Evolutionary conservation across 805 yeast genomes (phyloP).

Genomic region (Kodamaea sagamina): DNA sequence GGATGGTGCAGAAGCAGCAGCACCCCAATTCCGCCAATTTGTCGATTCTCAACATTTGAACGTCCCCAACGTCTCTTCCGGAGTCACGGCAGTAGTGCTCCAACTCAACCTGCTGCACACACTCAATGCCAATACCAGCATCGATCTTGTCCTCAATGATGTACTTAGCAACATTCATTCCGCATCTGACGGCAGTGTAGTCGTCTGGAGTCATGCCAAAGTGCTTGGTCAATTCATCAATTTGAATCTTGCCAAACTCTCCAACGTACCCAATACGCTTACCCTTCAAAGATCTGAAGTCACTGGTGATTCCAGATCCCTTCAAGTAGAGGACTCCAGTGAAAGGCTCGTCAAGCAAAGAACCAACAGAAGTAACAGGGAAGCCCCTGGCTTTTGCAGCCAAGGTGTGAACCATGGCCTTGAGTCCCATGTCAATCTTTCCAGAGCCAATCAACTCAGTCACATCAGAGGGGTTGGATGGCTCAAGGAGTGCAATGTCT

Average conservation of each 20-base stretch:
- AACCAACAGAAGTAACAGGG: slow-evolving; percentile 57
- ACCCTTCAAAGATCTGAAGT: slow-evolving; percentile 53
- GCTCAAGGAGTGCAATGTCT: slow-evolving; percentile 54
- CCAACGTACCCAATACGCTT: slow-evolving; percentile 59
- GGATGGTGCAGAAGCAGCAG: slow-evolving; percentile 59
- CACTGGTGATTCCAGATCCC: slow-evolving; percentile 52
- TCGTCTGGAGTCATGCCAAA: slow-evolving; percentile 57
- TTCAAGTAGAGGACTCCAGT: slow-evolving; percentile 56
- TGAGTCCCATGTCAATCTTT: slow-evolving; percentile 58
- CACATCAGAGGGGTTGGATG: slow-evolving; percentile 59
- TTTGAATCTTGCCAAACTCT: slow-evolving; percentile 59
- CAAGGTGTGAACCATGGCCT: slow-evolving; percentile 61
- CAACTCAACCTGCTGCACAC: slow-evolving; percentile 59
- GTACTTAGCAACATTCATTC: slow-evolving; percentile 59
- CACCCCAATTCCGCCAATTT: slow-evolving; percentile 57
- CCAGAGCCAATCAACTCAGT: slow-evolving; percentile 59
- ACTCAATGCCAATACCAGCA: slow-evolving; percentile 61
- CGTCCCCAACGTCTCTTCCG: slow-evolving; percentile 48
- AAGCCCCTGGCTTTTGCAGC: slow-evolving; percentile 62
- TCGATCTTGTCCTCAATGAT: slow-evolving; percentile 57
- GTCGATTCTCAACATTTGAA: slow-evolving; percentile 58
- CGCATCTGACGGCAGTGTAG: slow-evolving; percentile 59
- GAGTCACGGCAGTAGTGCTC: slow-evolving; percentile 48
- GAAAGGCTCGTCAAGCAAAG: slow-evolving; percentile 58
- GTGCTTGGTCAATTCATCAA: slow-evolving; percentile 56